Base-by-base conservation (phyloP, 2,329 filamentous ascomycete species). In the Emmonsia crescens region DNA sequence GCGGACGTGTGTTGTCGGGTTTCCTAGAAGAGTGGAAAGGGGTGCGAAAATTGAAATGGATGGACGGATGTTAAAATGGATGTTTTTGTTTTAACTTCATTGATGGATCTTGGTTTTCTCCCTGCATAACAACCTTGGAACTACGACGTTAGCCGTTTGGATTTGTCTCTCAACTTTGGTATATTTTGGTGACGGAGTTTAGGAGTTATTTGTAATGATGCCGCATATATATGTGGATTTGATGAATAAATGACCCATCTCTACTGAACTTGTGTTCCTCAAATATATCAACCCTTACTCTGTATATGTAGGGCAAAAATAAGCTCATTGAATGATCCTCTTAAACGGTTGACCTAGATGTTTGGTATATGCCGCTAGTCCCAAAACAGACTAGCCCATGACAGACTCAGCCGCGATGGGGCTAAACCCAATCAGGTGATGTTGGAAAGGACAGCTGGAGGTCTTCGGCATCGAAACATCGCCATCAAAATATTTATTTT, bases 351-450 rank as follows among this genome's bases (percentile, higher is more conserved):
- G n/a, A n/a, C n/a, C n/a, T n/a, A n/a, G n/a, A n/a, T n/a, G n/a
- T n/a, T n/a, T n/a, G n/a, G n/a, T n/a, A n/a, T n/a, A n/a, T n/a
- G n/a, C n/a, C n/a, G n/a, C n/a, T 36, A 49, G 29, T 33, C 57
- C 57, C 12, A 19, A 59, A 59, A 4, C 4, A 38, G 16, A n/a
- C 31, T 51, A 59, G 33, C 1, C 5, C 27, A 29, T 6, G 4
- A 1, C 8, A 5, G 10, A 10, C 57, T 59, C 21, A 54, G 49
- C 27, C 10, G 46, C 36, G 31, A 21, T 27, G 31, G 21, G 14
- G 49, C 59, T 60, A 60, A 60, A 21, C 59, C 59, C 14, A n/a
- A n/a, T n/a, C n/a, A n/a, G n/a, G n/a, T n/a, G n/a, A 57, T 8
- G 21, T 49, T 42, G 42, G 14, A 49, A 49, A 36, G 44, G 29